Percentiles rank a stretch among this genome's conserved stretches.
Conservation (phyloP, 2,329 filamentous ascomycete genomes). For the Trichoderma aggressivum region DNA sequence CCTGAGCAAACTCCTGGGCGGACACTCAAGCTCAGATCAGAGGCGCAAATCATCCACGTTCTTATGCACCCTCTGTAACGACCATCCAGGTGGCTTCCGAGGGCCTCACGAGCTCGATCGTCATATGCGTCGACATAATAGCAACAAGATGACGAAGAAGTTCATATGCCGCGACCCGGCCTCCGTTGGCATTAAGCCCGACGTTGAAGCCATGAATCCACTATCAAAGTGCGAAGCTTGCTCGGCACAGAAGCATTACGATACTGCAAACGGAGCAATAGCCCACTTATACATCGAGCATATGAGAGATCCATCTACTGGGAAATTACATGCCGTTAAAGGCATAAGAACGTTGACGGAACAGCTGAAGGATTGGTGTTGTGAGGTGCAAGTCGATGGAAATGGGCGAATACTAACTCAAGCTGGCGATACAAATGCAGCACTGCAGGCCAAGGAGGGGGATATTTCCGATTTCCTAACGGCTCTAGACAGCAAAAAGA, state of each 20-base stretch:
- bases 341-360: background rate
- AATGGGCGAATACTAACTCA: background rate
- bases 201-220: background rate
- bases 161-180: background rate
- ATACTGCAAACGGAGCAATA: background rate
- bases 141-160: background rate
- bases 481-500: constrained; percentile 80
- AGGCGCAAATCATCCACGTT: background rate
- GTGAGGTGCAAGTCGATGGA: background rate
- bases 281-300: background rate
- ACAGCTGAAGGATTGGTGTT: background rate
- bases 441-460: constrained; percentile 74
- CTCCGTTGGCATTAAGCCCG: background rate
- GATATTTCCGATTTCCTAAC: constrained; percentile 93
- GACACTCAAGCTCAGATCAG: background rate
- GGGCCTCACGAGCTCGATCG: background rate
- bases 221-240: background rate
- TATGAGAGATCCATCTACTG: background rate
- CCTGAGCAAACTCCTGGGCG: background rate
- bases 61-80: background rate
- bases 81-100: background rate
- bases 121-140: background rate
- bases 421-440: background rate
- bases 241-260: background rate
- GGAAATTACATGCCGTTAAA: background rate